phyloP scores from a whole-genome alignment of 352 stramenopile species.

The Globisporangium viniferum region DNA sequence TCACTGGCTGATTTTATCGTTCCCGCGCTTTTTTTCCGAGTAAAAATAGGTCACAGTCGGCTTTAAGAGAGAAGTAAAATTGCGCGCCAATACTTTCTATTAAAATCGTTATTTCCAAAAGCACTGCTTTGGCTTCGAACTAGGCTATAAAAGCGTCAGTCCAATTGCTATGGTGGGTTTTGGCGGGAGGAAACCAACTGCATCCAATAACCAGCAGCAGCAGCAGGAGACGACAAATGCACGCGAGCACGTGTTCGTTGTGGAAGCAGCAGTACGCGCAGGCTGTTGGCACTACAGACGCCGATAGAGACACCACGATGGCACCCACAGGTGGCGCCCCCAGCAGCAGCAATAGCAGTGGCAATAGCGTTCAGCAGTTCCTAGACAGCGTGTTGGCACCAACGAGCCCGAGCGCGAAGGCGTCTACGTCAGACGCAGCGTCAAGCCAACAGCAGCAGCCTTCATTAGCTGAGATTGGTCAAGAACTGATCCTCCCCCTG shows the following conservation, averaged over 20 bases:
- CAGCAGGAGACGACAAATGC: not conserved
- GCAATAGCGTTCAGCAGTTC: slow-evolving; percentile 7
- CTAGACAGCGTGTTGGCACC: slow-evolving; percentile 7
- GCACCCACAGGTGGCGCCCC: not conserved
- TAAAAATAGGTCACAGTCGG: not conserved
- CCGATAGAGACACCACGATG: not conserved
- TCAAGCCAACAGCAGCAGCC: not conserved
- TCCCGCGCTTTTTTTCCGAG: not conserved
- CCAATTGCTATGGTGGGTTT: not conserved
- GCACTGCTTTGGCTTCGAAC: not conserved
- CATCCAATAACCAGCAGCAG: not conserved
- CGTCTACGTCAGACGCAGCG: not conserved
- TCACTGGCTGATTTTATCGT: not conserved
- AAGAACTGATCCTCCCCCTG: slow-evolving; percentile 23
- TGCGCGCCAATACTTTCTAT: not conserved
- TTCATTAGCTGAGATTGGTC: slow-evolving; percentile 19
- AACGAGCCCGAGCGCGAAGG: not conserved
- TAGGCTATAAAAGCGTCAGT: not conserved
- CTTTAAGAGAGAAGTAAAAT: not conserved
- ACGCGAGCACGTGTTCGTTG: not conserved
- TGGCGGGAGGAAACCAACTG: not conserved
- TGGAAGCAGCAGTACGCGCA: slow-evolving; percentile 18
- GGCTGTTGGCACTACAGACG: not conserved
- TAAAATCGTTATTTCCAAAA: not conserved
- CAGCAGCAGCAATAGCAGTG: not conserved